phyloP scores from a whole-genome alignment of 1,284 basidiomycete species.

The Agroathelia rolfsii region DNA sequence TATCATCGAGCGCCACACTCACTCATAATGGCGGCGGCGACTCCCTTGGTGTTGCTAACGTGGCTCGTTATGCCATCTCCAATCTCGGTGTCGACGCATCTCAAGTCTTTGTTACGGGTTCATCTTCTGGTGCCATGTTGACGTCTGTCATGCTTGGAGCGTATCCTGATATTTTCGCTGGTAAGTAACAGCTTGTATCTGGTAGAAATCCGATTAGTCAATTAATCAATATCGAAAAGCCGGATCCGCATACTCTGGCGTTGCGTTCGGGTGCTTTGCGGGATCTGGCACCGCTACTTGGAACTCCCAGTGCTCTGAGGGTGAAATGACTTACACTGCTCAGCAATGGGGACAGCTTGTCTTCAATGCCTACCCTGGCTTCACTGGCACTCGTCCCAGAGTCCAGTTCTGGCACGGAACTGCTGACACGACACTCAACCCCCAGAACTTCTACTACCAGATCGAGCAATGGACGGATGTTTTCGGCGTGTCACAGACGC shows the following conservation, averaged over 20 bases:
- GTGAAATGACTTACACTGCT: constrained; percentile 33
- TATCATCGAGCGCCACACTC: constrained; percentile 37
- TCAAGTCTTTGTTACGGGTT: constrained; percentile 39
- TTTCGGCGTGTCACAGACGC: constrained; percentile 30
- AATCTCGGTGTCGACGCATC: constrained; percentile 36
- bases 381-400: constrained; percentile 39
- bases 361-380: constrained; percentile 36
- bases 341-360: constrained; percentile 40
- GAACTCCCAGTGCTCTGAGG: constrained; percentile 38
- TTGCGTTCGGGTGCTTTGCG: constrained; percentile 45
- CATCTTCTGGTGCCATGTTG: constrained; percentile 53
- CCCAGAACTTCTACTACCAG: constrained; percentile 40
- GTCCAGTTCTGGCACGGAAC: constrained; percentile 49
- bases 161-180: constrained; percentile 49
- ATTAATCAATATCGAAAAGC: too few species aligned
- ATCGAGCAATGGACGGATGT: constrained; percentile 39
- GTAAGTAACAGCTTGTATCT: too few species aligned
- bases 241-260: constrained; percentile 39
- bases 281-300: constrained; percentile 35
- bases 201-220: too few species aligned
- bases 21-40: constrained; percentile 45
- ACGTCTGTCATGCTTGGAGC: constrained; percentile 43
- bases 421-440: constrained; percentile 40
- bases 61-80: constrained; percentile 37
- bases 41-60: constrained; percentile 40